phyloP scores from a whole-genome alignment of 495 filamentous ascomycete genomes.

The Aspergillus cavernicola region DNA sequence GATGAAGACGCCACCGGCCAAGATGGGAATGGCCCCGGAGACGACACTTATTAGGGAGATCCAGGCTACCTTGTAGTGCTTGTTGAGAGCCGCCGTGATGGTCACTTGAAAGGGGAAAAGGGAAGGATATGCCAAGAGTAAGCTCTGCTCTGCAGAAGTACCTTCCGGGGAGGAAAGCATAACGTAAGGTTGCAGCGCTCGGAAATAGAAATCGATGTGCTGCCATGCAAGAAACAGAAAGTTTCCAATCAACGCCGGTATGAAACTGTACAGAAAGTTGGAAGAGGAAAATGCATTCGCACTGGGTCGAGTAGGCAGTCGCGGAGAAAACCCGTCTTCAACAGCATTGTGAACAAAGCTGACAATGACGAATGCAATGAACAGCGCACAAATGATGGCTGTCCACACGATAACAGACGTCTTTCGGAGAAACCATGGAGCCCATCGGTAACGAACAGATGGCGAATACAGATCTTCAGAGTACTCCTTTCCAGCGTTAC shows the following conservation, averaged over 20 bases:
- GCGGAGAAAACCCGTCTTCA: conserved; percentile 64
- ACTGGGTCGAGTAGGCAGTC: conserved; percentile 57
- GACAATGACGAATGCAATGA: conserved; percentile 69
- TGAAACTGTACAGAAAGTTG: conserved; percentile 83
- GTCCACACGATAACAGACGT: conserved; percentile 60
- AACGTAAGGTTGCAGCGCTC: conserved; percentile 72
- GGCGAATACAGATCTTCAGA: conserved; percentile 44
- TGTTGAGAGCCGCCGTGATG: conserved; percentile 55
- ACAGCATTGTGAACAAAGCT: conserved; percentile 71
- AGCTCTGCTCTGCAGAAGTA: conserved; percentile 58
- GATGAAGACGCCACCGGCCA: conserved; percentile 78
- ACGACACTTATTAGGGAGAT: conserved; percentile 62
- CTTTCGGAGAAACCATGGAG: conserved; percentile 74
- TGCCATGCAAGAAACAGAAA: conserved; percentile 74
- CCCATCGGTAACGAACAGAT: conserved; percentile 58
- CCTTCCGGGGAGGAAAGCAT: conserved; percentile 56
- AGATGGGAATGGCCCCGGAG: conserved; percentile 64
- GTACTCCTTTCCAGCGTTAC: conserved; percentile 26
- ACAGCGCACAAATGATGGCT: conserved; percentile 58
- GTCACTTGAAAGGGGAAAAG: conserved; percentile 62
- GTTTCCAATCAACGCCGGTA: conserved; percentile 73
- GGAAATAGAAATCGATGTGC: conserved; percentile 69
- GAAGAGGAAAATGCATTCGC: conserved; percentile 71
- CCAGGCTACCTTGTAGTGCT: conserved; percentile 68
- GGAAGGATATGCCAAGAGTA: conserved; percentile 71